These are phyloP conservation scores for Davidsoniella virescens DNA, from an alignment of 2,329 filamentous ascomycete genomes.

Conservation along the genomic window DNA sequence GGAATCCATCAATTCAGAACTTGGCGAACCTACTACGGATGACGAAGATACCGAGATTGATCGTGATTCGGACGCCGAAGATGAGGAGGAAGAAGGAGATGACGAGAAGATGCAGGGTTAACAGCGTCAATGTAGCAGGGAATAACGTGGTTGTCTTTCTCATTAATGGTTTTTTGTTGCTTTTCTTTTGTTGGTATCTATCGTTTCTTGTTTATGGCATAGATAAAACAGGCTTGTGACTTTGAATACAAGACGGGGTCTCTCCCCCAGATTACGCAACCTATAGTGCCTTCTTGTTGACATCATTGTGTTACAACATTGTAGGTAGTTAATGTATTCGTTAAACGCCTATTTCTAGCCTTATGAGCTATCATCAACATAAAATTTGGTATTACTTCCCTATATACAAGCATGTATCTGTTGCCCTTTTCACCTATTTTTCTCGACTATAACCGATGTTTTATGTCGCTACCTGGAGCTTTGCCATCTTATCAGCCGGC, in stretches of 20 bases:
- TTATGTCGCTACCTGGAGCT: constrained; percentile 50
- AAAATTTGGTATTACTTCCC: neutral
- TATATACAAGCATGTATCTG: neutral
- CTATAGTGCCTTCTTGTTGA: too few species aligned
- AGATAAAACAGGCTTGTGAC: constrained; percentile 7
- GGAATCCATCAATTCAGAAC: constrained; percentile 42
- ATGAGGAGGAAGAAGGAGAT: constrained; percentile 31
- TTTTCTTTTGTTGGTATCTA: constrained; percentile 1
- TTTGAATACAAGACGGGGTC: neutral
- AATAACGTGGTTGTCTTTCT: neutral
- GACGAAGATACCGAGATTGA: constrained; percentile 38
- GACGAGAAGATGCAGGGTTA: constrained; percentile 40
- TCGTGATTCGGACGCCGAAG: constrained; percentile 30
- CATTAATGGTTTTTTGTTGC: neutral
- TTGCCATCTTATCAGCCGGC: constrained; percentile 43
- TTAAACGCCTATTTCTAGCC: too few species aligned
- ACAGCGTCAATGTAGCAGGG: neutral
- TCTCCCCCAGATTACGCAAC: neutral
- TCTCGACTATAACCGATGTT: neutral
- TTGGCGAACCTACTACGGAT: constrained; percentile 43
- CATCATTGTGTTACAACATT: too few species aligned
- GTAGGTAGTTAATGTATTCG: too few species aligned
- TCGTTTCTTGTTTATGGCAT: neutral
- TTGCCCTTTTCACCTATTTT: too few species aligned
- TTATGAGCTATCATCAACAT: too few species aligned